A percentile compares a stretch with the other conserved stretches of the same genome.
Conservation (phyloP, 192 early-diverging fungal species). For the Haplosporangium gracile region DNA sequence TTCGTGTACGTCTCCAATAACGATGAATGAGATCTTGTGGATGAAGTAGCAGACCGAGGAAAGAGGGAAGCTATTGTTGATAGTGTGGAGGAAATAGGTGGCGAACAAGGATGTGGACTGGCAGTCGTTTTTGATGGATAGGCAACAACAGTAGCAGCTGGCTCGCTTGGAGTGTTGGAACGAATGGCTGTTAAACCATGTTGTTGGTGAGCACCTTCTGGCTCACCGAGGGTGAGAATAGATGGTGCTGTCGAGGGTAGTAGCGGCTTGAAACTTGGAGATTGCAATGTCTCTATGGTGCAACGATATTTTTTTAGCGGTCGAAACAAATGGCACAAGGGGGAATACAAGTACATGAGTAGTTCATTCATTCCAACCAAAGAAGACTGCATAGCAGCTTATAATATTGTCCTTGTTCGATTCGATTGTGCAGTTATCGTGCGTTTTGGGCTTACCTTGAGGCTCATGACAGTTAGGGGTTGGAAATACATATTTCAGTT, state of each 20-base stretch:
- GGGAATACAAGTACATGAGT: background rate
- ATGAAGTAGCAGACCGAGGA: background rate
- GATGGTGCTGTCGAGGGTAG: background rate
- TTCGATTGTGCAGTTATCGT: no score
- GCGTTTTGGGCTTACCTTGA: background rate
- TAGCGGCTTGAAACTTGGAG: background rate
- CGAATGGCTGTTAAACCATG: background rate
- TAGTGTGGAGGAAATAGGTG: background rate
- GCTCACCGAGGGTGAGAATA: background rate
- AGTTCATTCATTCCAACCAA: background rate
- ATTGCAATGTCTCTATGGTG: background rate
- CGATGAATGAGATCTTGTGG: background rate
- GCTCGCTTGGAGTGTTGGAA: background rate
- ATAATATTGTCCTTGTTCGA: background rate
- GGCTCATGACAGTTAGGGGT: background rate
- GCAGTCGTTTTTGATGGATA: background rate
- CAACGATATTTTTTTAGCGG: background rate
- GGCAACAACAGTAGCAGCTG: background rate
- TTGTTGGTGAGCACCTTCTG: background rate
- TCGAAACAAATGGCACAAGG: background rate
- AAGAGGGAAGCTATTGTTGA: background rate
- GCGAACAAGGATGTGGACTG: background rate
- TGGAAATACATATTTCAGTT: background rate
- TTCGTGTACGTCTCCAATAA: background rate
- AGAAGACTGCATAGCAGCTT: background rate